Conservation (phyloP, 2,329 filamentous ascomycete species). For the Chrysoporthe austroafricana region DNA sequence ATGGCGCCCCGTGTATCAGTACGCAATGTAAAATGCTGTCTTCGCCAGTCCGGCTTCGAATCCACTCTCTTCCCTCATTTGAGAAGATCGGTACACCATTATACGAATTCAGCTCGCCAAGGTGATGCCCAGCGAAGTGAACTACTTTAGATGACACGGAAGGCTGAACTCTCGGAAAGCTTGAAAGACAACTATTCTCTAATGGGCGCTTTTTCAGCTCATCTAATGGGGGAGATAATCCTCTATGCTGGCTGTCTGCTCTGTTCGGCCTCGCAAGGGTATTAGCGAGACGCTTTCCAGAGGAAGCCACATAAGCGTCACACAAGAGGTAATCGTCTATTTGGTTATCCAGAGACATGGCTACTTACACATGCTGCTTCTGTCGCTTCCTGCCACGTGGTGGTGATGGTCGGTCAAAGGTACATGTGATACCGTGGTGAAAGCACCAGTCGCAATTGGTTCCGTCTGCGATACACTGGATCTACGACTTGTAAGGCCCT, state of each 20-base stretch:
- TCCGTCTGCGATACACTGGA: constrained; percentile 51
- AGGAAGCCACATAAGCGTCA: neutral
- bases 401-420: constrained; percentile 41
- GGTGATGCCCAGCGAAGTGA: constrained; percentile 51
- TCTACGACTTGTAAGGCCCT: constrained; percentile 38
- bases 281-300: neutral
- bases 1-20: constrained; percentile 29
- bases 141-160: constrained; percentile 33
- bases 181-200: neutral
- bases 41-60: constrained; percentile 49
- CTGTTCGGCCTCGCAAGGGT: neutral
- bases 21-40: constrained; percentile 35
- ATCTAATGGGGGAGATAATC: neutral
- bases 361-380: neutral
- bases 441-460: constrained; percentile 55
- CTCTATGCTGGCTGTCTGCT: neutral
- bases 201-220: neutral
- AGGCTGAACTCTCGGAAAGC: neutral
- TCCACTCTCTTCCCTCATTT: constrained; percentile 51
- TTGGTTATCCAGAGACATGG: neutral
- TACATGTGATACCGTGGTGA: constrained; percentile 52
- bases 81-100: constrained; percentile 56
- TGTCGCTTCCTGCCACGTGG: neutral
- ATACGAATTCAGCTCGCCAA: constrained; percentile 50
- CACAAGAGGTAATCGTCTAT: neutral